Evolutionary conservation across 306 rosid species (phyloP), one percentile per base, ranked within the genome.

Genomic region (Rosa chinensis): DNA sequence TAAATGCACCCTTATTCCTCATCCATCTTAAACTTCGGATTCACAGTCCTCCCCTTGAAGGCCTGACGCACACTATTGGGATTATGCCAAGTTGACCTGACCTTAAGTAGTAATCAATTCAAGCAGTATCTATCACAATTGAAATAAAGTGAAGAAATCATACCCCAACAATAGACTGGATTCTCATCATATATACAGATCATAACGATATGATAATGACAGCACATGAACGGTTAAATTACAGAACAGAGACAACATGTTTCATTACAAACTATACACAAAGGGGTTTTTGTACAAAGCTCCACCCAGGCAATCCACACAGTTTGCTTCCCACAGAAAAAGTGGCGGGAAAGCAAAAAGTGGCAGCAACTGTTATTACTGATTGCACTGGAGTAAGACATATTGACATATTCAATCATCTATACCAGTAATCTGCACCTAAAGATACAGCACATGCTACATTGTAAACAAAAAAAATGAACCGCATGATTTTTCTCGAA

Each of bases 381-480:
- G 17, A 25, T 32, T 10, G 47, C 67, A 32, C 72, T 21, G 73
- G 43, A 61, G 61, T 37, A 72, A 64, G 44, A 42, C 28, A 16
- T 52, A 47, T 58, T 21, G 16, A 66, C 73, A 72, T 73, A 70
- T 77, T 77, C 73, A 82, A 72, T 66, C 74, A 71, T 35, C 68
- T 42, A 76, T n/a, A 35, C 50, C 75, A 61, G 13, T 72, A 58
- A 64, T 56, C 72, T 50, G 39, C 56, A 59, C 20, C 84, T 73
- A 2, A n/a, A 23, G 21, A 80, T 78, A 50, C 42, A 63, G 75
- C 77, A 61, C 44, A 75, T 64, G 79, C 79, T 78, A 56, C 83
- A 53, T 78, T 81, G 80, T 40, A 44, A 78, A 44, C 63, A 37
- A 63, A 79, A 62, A 40, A 10, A 8, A 1, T 64, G 53, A 69